phyloP scores from a whole-genome alignment of 768 basidiomycete species.

The Mycena sanguinolenta region DNA sequence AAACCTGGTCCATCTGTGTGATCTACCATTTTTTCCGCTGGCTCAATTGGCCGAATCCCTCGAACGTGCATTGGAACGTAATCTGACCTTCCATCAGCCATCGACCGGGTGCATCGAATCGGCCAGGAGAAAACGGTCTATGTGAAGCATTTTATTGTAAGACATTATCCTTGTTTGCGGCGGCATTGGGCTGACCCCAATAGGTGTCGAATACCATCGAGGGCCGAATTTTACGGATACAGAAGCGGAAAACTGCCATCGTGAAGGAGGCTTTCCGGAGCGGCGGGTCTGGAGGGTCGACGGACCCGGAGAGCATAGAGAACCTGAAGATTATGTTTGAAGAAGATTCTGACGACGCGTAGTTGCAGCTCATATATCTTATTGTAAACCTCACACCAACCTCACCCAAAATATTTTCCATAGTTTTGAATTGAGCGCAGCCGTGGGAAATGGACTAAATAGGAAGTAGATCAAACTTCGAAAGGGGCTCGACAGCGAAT shows the following conservation, averaged over 20 bases:
- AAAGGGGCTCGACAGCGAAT: no score
- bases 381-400: no score
- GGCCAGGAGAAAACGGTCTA: slow-evolving; percentile 87
- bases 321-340: slow-evolving; percentile 88
- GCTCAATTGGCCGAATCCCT: no score
- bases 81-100: slow-evolving; percentile 55
- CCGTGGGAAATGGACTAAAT: no score
- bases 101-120: slow-evolving; percentile 88
- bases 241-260: slow-evolving; percentile 89
- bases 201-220: slow-evolving; percentile 84
- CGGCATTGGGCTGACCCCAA: not conserved
- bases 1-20: no score
- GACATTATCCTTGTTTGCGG: slow-evolving; percentile 37
- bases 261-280: slow-evolving; percentile 87
- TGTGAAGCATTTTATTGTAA: slow-evolving; percentile 87
- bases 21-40: no score
- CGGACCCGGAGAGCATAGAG: slow-evolving; percentile 80
- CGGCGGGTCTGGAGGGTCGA: slow-evolving; percentile 52
- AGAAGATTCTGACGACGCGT: slow-evolving; percentile 42
- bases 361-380: not conserved
- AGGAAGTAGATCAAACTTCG: no score
- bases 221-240: slow-evolving; percentile 83
- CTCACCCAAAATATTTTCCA: no score
- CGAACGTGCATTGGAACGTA: not conserved
- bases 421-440: no score